A percentile compares a stretch with the other conserved stretches of the same genome.
Evolutionary conservation across 2,329 filamentous ascomycete species (phyloP).

Genomic region (Gnomoniopsis smithogilvyi): DNA sequence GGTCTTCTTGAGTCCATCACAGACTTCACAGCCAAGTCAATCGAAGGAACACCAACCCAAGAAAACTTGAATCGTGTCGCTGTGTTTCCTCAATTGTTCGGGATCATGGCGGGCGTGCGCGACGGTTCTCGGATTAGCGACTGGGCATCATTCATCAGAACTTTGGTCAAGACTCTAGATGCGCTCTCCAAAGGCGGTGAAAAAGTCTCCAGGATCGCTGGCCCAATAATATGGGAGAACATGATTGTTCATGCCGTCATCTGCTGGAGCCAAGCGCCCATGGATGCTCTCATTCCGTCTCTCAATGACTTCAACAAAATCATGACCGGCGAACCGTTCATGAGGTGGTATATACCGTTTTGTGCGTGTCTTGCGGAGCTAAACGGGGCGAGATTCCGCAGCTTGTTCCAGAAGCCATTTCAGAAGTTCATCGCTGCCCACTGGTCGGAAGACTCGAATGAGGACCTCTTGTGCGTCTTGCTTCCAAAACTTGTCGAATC

Average conservation of each 20-base stretch:
- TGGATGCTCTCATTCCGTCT: constrained; percentile 73
- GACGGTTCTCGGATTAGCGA: constrained; percentile 71
- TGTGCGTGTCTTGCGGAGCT: constrained; percentile 78
- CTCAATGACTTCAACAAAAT: constrained; percentile 63
- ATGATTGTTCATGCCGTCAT: constrained; percentile 60
- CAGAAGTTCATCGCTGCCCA: constrained; percentile 77
- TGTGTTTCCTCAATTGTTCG: constrained; percentile 58
- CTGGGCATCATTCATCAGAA: constrained; percentile 66
- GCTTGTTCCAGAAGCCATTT: constrained; percentile 75
- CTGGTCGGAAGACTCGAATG: constrained; percentile 65
- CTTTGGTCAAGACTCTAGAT: constrained; percentile 51
- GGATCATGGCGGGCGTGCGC: constrained; percentile 72
- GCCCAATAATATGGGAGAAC: constrained; percentile 51
- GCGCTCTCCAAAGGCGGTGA: constrained; percentile 38
- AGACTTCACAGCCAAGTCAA: constrained; percentile 40
- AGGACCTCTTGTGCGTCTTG: constrained; percentile 66
- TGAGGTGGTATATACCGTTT: constrained; percentile 76
- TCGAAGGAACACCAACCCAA: constrained; percentile 31
- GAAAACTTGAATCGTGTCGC: constrained; percentile 39
- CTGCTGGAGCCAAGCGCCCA: constrained; percentile 70
- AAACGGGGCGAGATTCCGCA: constrained; percentile 70
- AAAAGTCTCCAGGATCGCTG: constrained; percentile 32
- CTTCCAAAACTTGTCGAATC: constrained; percentile 62
- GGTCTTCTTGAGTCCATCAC: constrained; percentile 63
- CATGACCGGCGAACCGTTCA: constrained; percentile 63